Evolutionary conservation across 2,329 filamentous ascomycete genomes (phyloP).

Genomic region (Trichoderma lentiforme): DNA sequence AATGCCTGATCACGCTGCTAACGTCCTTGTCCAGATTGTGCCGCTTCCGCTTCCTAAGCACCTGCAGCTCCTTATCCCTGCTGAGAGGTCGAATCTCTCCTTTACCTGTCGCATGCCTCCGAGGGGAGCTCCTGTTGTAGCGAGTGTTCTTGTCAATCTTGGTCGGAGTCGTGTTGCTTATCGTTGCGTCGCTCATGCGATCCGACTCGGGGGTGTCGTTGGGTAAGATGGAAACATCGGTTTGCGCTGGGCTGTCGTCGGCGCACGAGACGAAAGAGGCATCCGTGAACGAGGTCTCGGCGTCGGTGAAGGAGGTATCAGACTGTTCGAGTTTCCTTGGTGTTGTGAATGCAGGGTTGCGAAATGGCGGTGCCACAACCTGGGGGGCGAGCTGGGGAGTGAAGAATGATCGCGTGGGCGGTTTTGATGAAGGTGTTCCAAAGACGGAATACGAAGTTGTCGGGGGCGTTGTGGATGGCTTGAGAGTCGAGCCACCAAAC

Average conservation of each 20-base stretch:
- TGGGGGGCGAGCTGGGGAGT: slow-evolving; percentile 41
- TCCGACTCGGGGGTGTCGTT: slow-evolving; percentile 53
- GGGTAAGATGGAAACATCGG: slow-evolving; percentile 53
- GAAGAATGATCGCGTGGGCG: slow-evolving; percentile 46
- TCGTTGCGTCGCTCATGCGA: slow-evolving; percentile 40
- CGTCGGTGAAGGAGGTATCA: slow-evolving; percentile 54
- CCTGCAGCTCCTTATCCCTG: slow-evolving; percentile 27
- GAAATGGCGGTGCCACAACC: slow-evolving; percentile 51
- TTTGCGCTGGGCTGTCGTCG: slow-evolving; percentile 59
- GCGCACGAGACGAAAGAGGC: slow-evolving; percentile 44
- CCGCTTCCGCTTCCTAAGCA: slow-evolving; percentile 53
- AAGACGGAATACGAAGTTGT: slow-evolving; percentile 37
- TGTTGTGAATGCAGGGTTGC: slow-evolving; percentile 63
- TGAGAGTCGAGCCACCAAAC: slow-evolving; percentile 39
- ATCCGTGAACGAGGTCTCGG: not conserved
- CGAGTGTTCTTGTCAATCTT: slow-evolving; percentile 46
- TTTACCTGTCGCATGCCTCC: slow-evolving; percentile 51
- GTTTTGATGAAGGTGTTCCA: slow-evolving; percentile 39
- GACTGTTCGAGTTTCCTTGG: slow-evolving; percentile 59
- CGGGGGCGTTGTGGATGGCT: slow-evolving; percentile 30
- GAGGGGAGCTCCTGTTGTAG: slow-evolving; percentile 41
- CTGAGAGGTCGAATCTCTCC: slow-evolving; percentile 58
- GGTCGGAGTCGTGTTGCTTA: slow-evolving; percentile 44
- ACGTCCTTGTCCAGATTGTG: slow-evolving; percentile 51
- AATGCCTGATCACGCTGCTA: slow-evolving; percentile 46